Evolutionary conservation across 768 basidiomycete species (phyloP).

Genomic region (Boletus rubropictus): DNA sequence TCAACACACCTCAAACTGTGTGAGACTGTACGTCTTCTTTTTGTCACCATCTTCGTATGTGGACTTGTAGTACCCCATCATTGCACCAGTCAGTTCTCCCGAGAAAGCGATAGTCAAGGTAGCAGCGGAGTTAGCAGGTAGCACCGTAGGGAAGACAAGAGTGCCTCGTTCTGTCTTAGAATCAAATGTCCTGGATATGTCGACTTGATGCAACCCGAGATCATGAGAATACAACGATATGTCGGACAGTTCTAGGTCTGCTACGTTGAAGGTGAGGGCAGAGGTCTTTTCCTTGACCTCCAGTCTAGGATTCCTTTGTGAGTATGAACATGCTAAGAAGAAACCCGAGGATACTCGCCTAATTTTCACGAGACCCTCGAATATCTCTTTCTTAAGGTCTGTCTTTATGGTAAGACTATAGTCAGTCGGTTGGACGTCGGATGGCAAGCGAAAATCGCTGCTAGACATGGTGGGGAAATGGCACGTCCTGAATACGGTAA

Average conservation of each 20-base stretch:
- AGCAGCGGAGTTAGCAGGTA: conserved; percentile 67
- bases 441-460: conserved; percentile 49
- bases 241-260: conserved; percentile 51
- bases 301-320: conserved; percentile 39
- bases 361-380: conserved; percentile 72
- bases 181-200: conserved; percentile 49
- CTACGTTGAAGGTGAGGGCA: conserved; percentile 58
- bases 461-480: conserved; percentile 11
- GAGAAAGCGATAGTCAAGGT: conserved; percentile 64
- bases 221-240: conserved; percentile 53
- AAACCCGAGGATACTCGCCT: conserved; percentile 38
- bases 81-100: conserved; percentile 59
- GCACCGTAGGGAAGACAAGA: conserved; percentile 48
- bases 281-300: conserved; percentile 58
- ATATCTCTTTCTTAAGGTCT: conserved; percentile 71
- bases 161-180: conserved; percentile 58
- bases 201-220: conserved; percentile 42
- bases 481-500: too few relatives aligned
- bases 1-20: conserved; percentile 74
- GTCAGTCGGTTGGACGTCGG: conserved; percentile 61
- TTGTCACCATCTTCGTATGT: conserved; percentile 58
- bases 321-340: background rate
- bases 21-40: conserved; percentile 67
- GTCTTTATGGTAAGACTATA: conserved; percentile 78
- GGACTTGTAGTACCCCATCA: conserved; percentile 83